These are phyloP conservation scores for Beverwykella pulmonaria DNA, from an alignment of 495 filamentous ascomycete species.

Conservation along the genomic window DNA sequence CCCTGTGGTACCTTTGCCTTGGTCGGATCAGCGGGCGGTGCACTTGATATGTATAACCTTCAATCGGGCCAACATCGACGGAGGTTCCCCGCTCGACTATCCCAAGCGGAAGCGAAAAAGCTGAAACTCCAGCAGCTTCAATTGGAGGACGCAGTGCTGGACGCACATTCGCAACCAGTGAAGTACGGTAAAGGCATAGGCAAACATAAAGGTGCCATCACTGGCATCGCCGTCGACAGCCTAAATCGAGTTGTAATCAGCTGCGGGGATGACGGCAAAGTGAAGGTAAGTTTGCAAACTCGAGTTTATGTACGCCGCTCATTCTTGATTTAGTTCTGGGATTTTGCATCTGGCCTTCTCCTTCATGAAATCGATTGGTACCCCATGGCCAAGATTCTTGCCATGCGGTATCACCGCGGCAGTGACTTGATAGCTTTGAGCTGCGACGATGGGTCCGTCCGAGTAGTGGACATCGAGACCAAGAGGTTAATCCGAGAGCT, in stretches of 20 bases:
- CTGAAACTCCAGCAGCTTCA: slow-evolving; percentile 59
- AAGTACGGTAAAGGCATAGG: slow-evolving; percentile 51
- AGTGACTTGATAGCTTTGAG: slow-evolving; percentile 87
- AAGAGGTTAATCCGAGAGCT: slow-evolving; percentile 88
- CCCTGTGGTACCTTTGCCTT: slow-evolving; percentile 92
- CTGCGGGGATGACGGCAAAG: slow-evolving; percentile 85
- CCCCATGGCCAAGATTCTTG: slow-evolving; percentile 74
- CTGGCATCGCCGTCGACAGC: slow-evolving; percentile 80
- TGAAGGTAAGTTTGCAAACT: slow-evolving; percentile 57
- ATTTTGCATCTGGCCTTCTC: slow-evolving; percentile 76
- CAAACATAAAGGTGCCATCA: slow-evolving; percentile 79
- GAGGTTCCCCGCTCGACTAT: slow-evolving; percentile 74
- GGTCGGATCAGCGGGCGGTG: slow-evolving; percentile 80
- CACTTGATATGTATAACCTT: slow-evolving; percentile 92
- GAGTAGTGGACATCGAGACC: slow-evolving; percentile 88
- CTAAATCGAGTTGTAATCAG: slow-evolving; percentile 82
- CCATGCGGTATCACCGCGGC: slow-evolving; percentile 72
- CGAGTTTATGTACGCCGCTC: neutral
- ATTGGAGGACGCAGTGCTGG: slow-evolving; percentile 39
- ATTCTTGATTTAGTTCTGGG: slow-evolving; percentile 69
- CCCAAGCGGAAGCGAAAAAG: slow-evolving; percentile 64
- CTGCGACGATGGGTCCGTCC: slow-evolving; percentile 85
- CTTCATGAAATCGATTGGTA: slow-evolving; percentile 84
- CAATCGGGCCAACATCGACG: slow-evolving; percentile 88
- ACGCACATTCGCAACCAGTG: slow-evolving; percentile 29